phyloP scores from a whole-genome alignment of 1,284 basidiomycete genomes.

The Austropuccinia psidii region DNA sequence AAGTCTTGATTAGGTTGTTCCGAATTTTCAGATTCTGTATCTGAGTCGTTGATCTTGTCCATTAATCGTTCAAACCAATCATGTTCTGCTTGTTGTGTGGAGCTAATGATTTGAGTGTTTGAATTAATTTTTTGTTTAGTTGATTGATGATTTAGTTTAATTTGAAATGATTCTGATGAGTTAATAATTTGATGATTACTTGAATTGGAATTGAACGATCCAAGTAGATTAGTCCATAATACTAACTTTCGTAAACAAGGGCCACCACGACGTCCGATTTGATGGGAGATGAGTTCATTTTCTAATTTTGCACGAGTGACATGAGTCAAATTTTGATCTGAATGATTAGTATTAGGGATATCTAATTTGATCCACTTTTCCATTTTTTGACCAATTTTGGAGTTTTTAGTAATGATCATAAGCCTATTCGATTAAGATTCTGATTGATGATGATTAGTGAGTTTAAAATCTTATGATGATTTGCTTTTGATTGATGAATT shows the following conservation, averaged over 20 bases:
- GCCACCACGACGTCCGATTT: neutral
- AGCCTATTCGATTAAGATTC: too few species aligned
- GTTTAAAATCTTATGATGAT: too few species aligned
- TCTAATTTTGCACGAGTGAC: neutral
- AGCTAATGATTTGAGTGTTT: neutral
- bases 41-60: slow-evolving; percentile 6
- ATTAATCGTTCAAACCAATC: slow-evolving; percentile 1
- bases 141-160: neutral
- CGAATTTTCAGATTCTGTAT: neutral
- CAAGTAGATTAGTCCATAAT: neutral
- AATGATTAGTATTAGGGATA: too few species aligned
- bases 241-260: slow-evolving; percentile 9
- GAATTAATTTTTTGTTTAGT: too few species aligned
- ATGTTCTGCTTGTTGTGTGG: neutral
- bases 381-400: too few species aligned
- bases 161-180: neutral
- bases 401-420: too few species aligned
- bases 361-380: too few species aligned
- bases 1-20: too few species aligned
- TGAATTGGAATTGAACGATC: neutral
- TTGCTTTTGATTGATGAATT: too few species aligned
- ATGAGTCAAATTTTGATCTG: neutral
- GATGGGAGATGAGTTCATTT: neutral
- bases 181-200: neutral
- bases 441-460: too few species aligned